Base-by-base conservation (phyloP, 1,284 basidiomycete genomes). In the Trichosporon ovoides region DNA sequence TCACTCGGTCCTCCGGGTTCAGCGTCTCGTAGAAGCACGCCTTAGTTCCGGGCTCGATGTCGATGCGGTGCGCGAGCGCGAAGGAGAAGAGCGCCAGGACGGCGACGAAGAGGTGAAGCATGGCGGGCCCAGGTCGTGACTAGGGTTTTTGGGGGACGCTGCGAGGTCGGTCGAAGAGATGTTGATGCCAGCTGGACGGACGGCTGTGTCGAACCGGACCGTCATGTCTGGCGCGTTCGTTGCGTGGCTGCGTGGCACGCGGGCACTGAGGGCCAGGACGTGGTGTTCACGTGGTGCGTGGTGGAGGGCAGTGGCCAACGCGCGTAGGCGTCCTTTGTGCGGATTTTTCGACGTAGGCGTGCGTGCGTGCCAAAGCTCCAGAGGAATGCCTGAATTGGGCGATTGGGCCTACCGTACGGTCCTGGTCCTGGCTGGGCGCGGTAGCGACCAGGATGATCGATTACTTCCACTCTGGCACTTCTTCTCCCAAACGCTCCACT, bases 21-120 rank as follows among this genome's bases (percentile, higher is more conserved):
- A 99, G 83, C 76, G 95, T 91, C 80, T 99, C 96, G 74, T 96
- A 98, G 83, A 95, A 99, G 79, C 95, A 99, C 70, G 97, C 92
- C 75, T 91, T 93, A 70, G 84, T 84, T 36, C 87, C 86, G 20
- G 93, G 87, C 19, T 82, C 77, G n/a, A 83, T 72, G 55, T 82
- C 81, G 71, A 83, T 80, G 68, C 80, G 78, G 68, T 83, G 79
- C 0, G 60, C 63, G 34, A 64, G 38, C 13, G 77, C 78, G 18
- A 67, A 51, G 3, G 64, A 62, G 4, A 70, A 56, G 51, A 68
- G 58, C 53, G 63, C 55, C 10, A 70, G 38, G 16, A 64, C 31
- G 38, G 58, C 51, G 48, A 61, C 22, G 48, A 64, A 34, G 6
- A 58, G 36, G 46, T 40, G 51, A 33, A 57, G 37, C 62, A 63